Percentiles rank a stretch among this genome's conserved stretches.
phyloP scores from a whole-genome alignment of 1,284 basidiomycete genomes.

The Cutaneotrichosporon daszewskae region DNA sequence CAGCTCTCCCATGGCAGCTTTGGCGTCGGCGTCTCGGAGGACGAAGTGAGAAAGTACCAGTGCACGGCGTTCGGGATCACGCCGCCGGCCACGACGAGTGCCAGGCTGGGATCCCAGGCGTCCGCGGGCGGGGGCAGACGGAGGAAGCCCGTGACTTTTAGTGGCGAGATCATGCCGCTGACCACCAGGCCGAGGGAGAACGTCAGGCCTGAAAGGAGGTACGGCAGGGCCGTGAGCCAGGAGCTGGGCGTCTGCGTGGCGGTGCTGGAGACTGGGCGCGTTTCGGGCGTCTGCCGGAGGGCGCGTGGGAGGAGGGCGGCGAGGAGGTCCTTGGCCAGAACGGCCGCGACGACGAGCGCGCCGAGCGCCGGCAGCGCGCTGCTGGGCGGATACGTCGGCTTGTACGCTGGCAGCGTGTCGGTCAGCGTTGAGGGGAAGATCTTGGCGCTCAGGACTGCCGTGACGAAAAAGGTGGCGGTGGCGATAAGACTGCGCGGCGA shows the following conservation, averaged over 20 bases:
- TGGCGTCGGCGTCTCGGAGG: conserved; percentile 4
- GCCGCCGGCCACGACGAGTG: conserved; percentile 49
- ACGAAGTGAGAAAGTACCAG: conserved; percentile 19
- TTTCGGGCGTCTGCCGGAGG: conserved; percentile 23
- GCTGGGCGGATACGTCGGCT: conserved; percentile 3
- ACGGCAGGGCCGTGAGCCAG: conserved; percentile 25
- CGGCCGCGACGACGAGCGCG: conserved; percentile 52
- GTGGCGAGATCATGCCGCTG: conserved; percentile 55
- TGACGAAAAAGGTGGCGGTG: conserved; percentile 56
- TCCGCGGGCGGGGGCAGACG: conserved; percentile 27
- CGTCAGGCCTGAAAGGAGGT: conserved; percentile 51
- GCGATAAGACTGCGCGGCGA: conserved; percentile 54
- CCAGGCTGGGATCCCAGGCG: conserved; percentile 49
- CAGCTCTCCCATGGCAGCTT: conserved; percentile 30
- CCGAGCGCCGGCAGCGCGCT: conserved; percentile 19
- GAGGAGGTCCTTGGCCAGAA: conserved; percentile 33
- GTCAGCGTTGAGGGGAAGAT: conserved; percentile 36
- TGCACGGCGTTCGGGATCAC: conserved; percentile 48
- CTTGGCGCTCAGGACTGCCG: conserved; percentile 51
- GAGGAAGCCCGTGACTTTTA: conserved; percentile 57
- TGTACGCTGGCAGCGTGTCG: conserved; percentile 10
- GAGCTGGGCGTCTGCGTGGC: conserved; percentile 11
- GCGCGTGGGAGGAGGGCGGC: not conserved
- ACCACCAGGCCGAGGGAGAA: conserved; percentile 59
- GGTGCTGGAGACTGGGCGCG: conserved; percentile 40